Evolutionary conservation across 768 basidiomycete species (phyloP).

Genomic region (Zangia roseola): DNA sequence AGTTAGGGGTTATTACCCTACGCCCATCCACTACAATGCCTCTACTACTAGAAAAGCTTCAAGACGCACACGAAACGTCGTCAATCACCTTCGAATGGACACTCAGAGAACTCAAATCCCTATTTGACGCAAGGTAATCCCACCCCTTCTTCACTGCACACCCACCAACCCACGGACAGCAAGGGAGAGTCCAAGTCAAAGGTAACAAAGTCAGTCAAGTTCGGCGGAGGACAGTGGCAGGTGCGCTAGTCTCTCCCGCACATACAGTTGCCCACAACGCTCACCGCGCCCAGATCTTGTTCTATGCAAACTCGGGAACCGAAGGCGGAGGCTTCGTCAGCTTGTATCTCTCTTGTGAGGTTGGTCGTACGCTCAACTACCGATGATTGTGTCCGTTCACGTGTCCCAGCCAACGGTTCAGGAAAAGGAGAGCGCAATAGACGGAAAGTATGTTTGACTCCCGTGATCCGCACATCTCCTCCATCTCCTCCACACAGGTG

Average conservation of each 20-base stretch:
- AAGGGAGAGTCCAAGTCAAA: constrained; percentile 79
- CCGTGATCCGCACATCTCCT: background rate
- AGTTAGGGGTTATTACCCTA: background rate
- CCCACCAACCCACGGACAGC: constrained; percentile 24
- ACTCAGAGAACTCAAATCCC: constrained; percentile 59
- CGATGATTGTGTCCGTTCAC: constrained; percentile 7
- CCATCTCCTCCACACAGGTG: constrained; percentile 47
- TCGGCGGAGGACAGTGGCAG: constrained; percentile 78
- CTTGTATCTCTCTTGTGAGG: constrained; percentile 81
- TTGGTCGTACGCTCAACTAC: constrained; percentile 34
- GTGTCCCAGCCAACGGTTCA: constrained; percentile 63
- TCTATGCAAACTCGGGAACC: constrained; percentile 80
- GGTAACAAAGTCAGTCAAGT: constrained; percentile 70
- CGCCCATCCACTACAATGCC: background rate
- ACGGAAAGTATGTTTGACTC: constrained; percentile 49
- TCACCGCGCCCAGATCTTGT: constrained; percentile 55
- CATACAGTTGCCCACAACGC: background rate
- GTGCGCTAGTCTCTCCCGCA: constrained; percentile 29
- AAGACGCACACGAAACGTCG: constrained; percentile 50
- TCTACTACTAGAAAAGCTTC: constrained; percentile 33
- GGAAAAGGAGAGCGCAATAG: constrained; percentile 66
- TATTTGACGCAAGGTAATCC: constrained; percentile 70
- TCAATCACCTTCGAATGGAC: constrained; percentile 77
- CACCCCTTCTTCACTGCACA: background rate
- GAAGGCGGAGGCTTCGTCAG: constrained; percentile 64